Evolutionary conservation across 164 flowering plant genomes (phyloP).

Genomic region (Tinospora cordifolia): DNA sequence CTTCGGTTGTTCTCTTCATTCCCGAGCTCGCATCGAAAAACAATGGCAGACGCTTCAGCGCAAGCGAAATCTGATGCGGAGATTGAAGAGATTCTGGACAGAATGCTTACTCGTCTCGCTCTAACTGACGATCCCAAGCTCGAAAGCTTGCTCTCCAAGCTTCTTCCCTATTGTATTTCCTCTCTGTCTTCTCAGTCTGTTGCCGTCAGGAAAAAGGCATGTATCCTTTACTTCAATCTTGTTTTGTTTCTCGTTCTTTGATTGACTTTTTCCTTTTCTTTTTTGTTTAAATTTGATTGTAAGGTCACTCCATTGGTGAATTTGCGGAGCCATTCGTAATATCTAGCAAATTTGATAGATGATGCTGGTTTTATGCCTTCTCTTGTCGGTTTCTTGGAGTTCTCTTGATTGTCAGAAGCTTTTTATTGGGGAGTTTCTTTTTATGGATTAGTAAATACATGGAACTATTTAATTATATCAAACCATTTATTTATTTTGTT

Average conservation of each 20-base stretch:
- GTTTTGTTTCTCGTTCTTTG: not conserved
- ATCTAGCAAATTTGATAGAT: too few relatives aligned
- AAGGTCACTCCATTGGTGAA: not conserved
- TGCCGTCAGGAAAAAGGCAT: conserved; percentile 69
- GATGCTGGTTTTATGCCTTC: too few relatives aligned
- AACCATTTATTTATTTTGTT: too few relatives aligned
- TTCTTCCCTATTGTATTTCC: conserved; percentile 78
- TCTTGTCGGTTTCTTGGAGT: too few relatives aligned
- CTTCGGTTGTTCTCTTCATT: too few relatives aligned
- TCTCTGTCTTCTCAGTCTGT: conserved; percentile 55
- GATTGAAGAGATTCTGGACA: conserved; percentile 69
- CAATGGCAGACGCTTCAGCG: conserved; percentile 53
- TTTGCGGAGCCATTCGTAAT: not conserved
- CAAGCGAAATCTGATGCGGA: conserved; percentile 51
- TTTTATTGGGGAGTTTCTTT: too few relatives aligned
- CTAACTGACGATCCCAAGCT: conserved; percentile 87
- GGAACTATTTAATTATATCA: too few relatives aligned
- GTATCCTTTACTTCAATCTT: not conserved
- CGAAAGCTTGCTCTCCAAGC: conserved; percentile 59
- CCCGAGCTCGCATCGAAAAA: not conserved
- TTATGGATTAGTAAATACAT: too few relatives aligned
- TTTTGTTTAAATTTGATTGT: not conserved
- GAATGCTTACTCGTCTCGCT: conserved; percentile 87
- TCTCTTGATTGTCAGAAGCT: too few relatives aligned
- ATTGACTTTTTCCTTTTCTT: too few relatives aligned